Percentiles rank a stretch among this genome's conserved stretches.
These are phyloP conservation scores for Cyberlindnera galapagoensis DNA, from an alignment of 805 yeast species.

Conservation along the genomic window DNA sequence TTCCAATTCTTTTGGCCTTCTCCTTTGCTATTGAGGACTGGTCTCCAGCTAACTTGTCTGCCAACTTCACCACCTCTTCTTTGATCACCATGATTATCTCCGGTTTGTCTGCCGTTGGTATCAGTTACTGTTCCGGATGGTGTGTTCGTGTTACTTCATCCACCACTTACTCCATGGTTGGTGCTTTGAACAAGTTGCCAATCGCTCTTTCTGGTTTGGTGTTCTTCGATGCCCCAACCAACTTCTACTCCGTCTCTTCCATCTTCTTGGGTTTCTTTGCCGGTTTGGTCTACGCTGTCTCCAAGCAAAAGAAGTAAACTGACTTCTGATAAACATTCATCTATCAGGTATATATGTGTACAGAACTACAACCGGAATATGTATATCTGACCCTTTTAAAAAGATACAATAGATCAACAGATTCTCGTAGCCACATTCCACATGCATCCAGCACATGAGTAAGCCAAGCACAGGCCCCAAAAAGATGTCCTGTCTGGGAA, in stretches of 20 bases:
- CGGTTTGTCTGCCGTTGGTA: conserved; percentile 93
- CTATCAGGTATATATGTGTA: no score
- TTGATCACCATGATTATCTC: conserved; percentile 81
- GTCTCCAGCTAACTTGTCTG: conserved; percentile 69
- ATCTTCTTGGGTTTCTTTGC: conserved; percentile 91
- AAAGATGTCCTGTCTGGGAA: no score
- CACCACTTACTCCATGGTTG: conserved; percentile 98
- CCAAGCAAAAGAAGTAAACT: conserved; percentile 72
- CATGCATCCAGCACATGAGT: no score
- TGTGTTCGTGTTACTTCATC: conserved; percentile 98
- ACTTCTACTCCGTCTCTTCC: conserved; percentile 86
- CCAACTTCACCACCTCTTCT: conserved; percentile 70
- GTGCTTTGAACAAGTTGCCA: conserved; percentile 97
- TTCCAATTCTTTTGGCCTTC: conserved; percentile 76
- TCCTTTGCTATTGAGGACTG: conserved; percentile 88
- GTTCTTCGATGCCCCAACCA: conserved; percentile 92
- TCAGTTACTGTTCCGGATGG: conserved; percentile 99
- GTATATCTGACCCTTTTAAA: no score
- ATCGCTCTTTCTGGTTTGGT: conserved; percentile 92
- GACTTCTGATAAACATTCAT: no score
- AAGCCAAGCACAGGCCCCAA: no score
- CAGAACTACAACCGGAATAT: no score
- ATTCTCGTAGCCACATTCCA: no score
- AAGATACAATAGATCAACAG: no score
- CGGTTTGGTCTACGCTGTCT: conserved; percentile 92